Conservation (phyloP, 2,329 filamentous ascomycete species). For the Rachicladosporium sp. region DNA sequence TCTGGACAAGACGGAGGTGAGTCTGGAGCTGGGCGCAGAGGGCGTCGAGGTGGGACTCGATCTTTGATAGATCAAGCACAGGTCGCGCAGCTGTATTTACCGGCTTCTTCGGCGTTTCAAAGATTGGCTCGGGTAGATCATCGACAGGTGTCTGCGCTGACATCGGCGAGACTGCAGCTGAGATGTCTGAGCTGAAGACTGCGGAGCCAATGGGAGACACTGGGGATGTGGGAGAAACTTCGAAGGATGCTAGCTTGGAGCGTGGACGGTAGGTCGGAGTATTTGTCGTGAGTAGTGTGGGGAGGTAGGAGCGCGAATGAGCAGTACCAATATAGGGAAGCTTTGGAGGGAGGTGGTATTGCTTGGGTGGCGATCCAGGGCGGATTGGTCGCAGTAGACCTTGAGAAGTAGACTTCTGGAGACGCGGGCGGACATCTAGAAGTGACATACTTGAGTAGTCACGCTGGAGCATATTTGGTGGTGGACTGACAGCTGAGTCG, state of each 20-base stretch:
- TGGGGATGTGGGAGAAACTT: too few species aligned
- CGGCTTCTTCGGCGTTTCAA: too few species aligned
- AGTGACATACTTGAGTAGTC: slow-evolving; percentile 11
- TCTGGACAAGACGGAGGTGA: slow-evolving; percentile 23
- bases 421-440: slow-evolving; percentile 2
- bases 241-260: too few species aligned
- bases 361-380: slow-evolving; percentile 18
- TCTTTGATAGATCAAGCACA: slow-evolving; percentile 4
- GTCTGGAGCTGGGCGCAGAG: slow-evolving; percentile 21
- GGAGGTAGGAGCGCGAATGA: slow-evolving; percentile 8
- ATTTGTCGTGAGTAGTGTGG: slow-evolving; percentile 6
- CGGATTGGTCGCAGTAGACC: slow-evolving; percentile 16
- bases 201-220: too few species aligned
- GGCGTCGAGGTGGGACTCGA: slow-evolving; percentile 13
- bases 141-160: too few species aligned
- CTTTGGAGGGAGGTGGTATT: slow-evolving; percentile 12
- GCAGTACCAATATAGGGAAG: slow-evolving; percentile 10
- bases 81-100: too few species aligned
- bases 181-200: too few species aligned
- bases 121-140: too few species aligned
- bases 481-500: too few species aligned
- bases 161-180: too few species aligned
- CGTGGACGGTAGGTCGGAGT: too few species aligned
- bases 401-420: slow-evolving; percentile 8
- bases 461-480: slow-evolving; percentile 3